Conservation (phyloP, 202 grass and related monocot species). For the Musa balbisiana region DNA sequence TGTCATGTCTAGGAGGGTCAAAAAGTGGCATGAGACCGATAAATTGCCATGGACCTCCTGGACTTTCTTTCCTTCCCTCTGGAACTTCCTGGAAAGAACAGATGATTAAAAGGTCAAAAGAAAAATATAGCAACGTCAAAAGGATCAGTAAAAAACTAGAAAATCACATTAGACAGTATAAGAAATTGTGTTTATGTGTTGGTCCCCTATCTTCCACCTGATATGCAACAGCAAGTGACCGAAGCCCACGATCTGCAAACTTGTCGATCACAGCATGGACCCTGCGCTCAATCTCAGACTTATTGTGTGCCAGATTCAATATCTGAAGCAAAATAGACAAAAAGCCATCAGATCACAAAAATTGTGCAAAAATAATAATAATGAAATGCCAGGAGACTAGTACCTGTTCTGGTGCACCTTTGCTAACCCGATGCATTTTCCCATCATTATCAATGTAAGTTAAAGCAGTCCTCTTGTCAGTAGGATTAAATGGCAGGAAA, state of each 20-base stretch:
- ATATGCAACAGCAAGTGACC: conserved; percentile 78
- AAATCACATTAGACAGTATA: not conserved
- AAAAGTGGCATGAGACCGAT: conserved; percentile 89
- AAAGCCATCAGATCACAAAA: not conserved
- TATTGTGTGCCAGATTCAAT: conserved; percentile 79
- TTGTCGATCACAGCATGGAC: conserved; percentile 80
- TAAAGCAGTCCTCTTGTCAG: conserved; percentile 87
- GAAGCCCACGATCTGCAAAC: conserved; percentile 74
- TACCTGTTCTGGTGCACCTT: conserved; percentile 95
- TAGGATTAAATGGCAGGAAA: conserved; percentile 94
- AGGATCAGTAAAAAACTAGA: not conserved
- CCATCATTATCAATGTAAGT: conserved; percentile 63
- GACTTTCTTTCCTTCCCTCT: conserved; percentile 80
- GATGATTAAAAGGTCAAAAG: not conserved
- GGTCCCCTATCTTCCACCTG: conserved; percentile 37
- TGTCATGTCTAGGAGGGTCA: conserved; percentile 87
- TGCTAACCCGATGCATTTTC: conserved; percentile 85
- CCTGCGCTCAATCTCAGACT: conserved; percentile 67
- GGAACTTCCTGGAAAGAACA: conserved; percentile 53
- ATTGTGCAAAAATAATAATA: not conserved
- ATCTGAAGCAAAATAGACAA: conserved; percentile 47
- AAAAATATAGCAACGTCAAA: not conserved
- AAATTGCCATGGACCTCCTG: conserved; percentile 78
- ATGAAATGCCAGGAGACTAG: not conserved
- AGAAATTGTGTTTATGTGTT: not conserved